These are phyloP conservation scores for Globisporangium okanoganense DNA, from an alignment of 352 stramenopile species.

Conservation along the genomic window DNA sequence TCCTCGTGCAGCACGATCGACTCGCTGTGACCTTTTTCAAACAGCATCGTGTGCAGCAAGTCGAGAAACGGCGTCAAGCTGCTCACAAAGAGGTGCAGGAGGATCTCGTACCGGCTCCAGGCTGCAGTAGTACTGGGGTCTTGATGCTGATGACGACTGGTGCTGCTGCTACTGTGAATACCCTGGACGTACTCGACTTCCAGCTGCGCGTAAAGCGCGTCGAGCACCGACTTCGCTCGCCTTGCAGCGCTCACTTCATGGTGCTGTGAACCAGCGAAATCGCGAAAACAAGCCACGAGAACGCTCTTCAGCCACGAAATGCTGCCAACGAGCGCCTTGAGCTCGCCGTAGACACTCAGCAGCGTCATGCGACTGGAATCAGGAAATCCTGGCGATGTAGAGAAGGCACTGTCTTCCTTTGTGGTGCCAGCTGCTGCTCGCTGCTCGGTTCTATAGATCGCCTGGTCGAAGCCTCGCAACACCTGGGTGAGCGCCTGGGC, in stretches of 20 bases:
- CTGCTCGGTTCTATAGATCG: conserved; percentile 17
- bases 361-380: conserved; percentile 25
- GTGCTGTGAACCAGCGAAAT: conserved; percentile 18
- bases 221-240: conserved; percentile 38
- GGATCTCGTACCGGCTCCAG: conserved; percentile 40
- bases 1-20: conserved; percentile 40
- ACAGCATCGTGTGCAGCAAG: conserved; percentile 44
- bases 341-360: conserved; percentile 30
- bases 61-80: conserved; percentile 48
- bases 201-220: conserved; percentile 38
- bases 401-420: background rate
- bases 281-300: conserved; percentile 30
- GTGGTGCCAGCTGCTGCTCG: background rate
- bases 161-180: conserved; percentile 2
- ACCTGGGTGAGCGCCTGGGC: conserved; percentile 37
- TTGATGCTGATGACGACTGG: background rate
- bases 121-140: background rate
- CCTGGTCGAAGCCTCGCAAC: conserved; percentile 19
- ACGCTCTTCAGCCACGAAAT: conserved; percentile 40
- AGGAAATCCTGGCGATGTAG: background rate
- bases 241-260: conserved; percentile 29
- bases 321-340: conserved; percentile 41
- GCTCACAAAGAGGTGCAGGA: conserved; percentile 41
- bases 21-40: conserved; percentile 37
- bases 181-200: conserved; percentile 37